A percentile compares a stretch with the other conserved stretches of the same genome.
phyloP scores from a whole-genome alignment of 345 rosid species.

The Cochlearia excelsa region DNA sequence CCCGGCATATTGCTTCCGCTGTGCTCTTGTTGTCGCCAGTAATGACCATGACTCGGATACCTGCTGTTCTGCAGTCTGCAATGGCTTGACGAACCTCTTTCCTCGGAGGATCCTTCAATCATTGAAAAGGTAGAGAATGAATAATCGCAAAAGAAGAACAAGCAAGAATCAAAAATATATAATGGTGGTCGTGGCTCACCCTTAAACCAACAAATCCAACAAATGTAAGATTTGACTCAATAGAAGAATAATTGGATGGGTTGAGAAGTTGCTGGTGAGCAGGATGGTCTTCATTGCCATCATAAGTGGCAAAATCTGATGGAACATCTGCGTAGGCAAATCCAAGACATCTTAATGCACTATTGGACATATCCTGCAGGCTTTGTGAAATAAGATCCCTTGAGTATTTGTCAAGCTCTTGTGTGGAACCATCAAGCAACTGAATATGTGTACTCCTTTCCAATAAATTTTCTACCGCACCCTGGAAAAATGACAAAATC shows the following conservation, averaged over 20 bases:
- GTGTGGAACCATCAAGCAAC: constrained; percentile 68
- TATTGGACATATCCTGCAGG: constrained; percentile 69
- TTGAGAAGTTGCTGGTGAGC: constrained; percentile 80
- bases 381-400: constrained; percentile 53
- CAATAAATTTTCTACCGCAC: constrained; percentile 85
- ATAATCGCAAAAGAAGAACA: constrained; percentile 7
- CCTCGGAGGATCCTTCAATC: constrained; percentile 88
- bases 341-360: constrained; percentile 83
- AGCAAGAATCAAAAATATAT: constrained; percentile 1
- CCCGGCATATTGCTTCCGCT: constrained; percentile 92
- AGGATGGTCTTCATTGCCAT: constrained; percentile 89
- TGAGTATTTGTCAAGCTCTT: constrained; percentile 56
- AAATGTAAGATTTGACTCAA: constrained; percentile 72
- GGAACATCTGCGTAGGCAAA: constrained; percentile 69
- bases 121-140: constrained; percentile 17
- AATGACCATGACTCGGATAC: constrained; percentile 95
- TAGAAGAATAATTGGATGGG: constrained; percentile 66
- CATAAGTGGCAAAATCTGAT: constrained; percentile 57
- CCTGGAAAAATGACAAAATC: constrained; percentile 49
- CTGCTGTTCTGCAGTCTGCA: constrained; percentile 94
- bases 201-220: constrained; percentile 85
- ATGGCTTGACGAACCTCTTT: constrained; percentile 90
- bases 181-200: constrained; percentile 43
- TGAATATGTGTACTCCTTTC: constrained; percentile 81
- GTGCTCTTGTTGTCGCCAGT: constrained; percentile 95